phyloP scores from a whole-genome alignment of 495 filamentous ascomycete genomes.

The Neurospora africana region DNA sequence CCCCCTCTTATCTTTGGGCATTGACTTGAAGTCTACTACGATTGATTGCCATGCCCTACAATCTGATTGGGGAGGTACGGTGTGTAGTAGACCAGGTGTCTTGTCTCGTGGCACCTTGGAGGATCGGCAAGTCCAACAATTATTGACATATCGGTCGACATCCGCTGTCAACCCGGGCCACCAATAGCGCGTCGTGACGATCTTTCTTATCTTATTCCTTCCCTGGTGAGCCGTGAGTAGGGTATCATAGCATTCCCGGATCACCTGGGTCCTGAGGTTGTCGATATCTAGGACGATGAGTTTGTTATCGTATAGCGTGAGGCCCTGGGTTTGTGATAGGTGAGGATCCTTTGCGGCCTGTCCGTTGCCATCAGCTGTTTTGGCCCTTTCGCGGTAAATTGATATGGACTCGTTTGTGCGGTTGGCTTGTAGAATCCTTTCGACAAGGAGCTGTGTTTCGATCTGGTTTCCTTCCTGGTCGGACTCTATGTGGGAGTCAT shows the following conservation, averaged over 20 bases:
- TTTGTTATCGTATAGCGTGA: not conserved
- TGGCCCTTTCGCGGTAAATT: too few relatives aligned
- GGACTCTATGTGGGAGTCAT: too few relatives aligned
- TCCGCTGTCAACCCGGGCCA: not conserved
- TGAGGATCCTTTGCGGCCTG: not conserved
- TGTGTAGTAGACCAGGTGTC: not conserved
- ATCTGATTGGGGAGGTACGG: not conserved
- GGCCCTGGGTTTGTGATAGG: too few relatives aligned
- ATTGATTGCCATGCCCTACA: not conserved
- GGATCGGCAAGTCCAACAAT: not conserved
- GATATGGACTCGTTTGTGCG: too few relatives aligned
- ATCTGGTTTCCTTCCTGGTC: too few relatives aligned
- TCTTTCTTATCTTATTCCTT: slow-evolving; percentile 1
- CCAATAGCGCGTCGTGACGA: not conserved
- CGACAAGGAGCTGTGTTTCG: too few relatives aligned
- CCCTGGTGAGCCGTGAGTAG: not conserved
- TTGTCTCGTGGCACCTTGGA: slow-evolving; percentile 1
- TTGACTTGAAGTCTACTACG: slow-evolving; percentile 3
- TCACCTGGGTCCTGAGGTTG: not conserved
- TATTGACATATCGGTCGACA: not conserved
- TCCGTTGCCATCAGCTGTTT: not conserved
- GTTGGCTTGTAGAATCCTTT: too few relatives aligned
- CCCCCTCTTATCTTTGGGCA: not conserved
- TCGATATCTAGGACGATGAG: not conserved
- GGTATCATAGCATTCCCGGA: not conserved